Evolutionary conservation across 768 basidiomycete genomes (phyloP).

Genomic region (Gelatoporia subvermispora): DNA sequence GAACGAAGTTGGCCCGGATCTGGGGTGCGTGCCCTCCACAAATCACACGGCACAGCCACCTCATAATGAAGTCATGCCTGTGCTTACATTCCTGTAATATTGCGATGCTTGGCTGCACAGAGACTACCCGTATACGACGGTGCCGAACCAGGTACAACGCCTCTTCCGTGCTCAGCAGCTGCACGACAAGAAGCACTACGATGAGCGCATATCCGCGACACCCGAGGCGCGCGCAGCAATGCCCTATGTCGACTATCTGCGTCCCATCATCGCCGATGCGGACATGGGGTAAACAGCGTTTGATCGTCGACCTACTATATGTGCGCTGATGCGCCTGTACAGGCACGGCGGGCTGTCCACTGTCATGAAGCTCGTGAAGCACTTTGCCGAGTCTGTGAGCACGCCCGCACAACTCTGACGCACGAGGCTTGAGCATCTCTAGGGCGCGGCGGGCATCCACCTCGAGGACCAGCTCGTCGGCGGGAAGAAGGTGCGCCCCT

Average conservation of each 20-base stretch:
- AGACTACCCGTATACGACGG: slow-evolving; percentile 94
- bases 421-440: not conserved
- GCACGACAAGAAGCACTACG: slow-evolving; percentile 91
- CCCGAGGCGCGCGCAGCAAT: slow-evolving; percentile 62
- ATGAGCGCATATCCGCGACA: slow-evolving; percentile 69
- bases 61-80: not conserved
- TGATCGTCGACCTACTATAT: not conserved
- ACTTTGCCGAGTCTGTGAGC: slow-evolving; percentile 87
- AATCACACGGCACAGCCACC: too few species aligned
- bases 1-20: slow-evolving; percentile 90
- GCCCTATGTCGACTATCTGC: slow-evolving; percentile 81
- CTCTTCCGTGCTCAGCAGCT: slow-evolving; percentile 88
- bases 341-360: slow-evolving; percentile 92
- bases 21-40: slow-evolving; percentile 52
- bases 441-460: slow-evolving; percentile 89
- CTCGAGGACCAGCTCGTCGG: slow-evolving; percentile 93
- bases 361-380: slow-evolving; percentile 90
- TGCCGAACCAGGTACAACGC: slow-evolving; percentile 92
- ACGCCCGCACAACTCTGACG: not conserved
- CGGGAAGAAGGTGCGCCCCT: slow-evolving; percentile 68
- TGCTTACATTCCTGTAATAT: not conserved
- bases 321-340: slow-evolving; percentile 7
- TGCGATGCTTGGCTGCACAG: slow-evolving; percentile 29
- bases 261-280: slow-evolving; percentile 91
- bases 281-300: slow-evolving; percentile 73